Evolutionary conservation across 2,329 filamentous ascomycete genomes (phyloP), one percentile per base, ranked within the genome.

Genomic region (Phyllosticta citrichinensis): DNA sequence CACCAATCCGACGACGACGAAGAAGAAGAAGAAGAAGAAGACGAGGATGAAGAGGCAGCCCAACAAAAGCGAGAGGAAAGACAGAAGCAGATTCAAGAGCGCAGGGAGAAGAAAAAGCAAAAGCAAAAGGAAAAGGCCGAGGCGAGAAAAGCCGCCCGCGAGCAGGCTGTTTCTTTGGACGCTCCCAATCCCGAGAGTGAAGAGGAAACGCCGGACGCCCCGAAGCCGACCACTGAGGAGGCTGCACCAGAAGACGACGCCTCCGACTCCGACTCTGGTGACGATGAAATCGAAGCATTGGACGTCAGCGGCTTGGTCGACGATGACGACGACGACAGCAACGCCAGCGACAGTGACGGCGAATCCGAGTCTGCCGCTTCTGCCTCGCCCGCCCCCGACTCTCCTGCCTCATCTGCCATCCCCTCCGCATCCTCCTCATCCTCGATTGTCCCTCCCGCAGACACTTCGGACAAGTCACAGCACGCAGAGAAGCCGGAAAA

Each of bases 391-490:
- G 64, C 62, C 6, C 64, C 69, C 58, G 68, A 74, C 57, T 78
- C 76, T 47, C 71, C 76, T 62, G 72, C 74, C 52, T 72, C 70
- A 54, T 72, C 70, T 60, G 73, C 76, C 64, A 68, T 70, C 64
- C 75, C 66, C 30, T 76, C 75, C 56, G 70, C 76, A 47, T 80
- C 78, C 10, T 80, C 78, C 2, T 74, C 76, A 53, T 79, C 78
- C 52, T 80, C 78, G 8, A 72, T 77, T 57, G 64, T 71, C 55
- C 75, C 76, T 9, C 72, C 74, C 17, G 60, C 67, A 9, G 65
- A 67, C 52, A 54, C 35, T 53, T 56, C 63, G 61, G 9, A 54
- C 24, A 56, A 52, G 51, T 63, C 63, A 65, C 68, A 58, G 71
- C 71, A 62, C 70, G 68, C 61, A 24, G 66, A 69, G 20, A 70